Base-by-base conservation (phyloP, 768 basidiomycete genomes). In the Daedaleopsis sinensis region DNA sequence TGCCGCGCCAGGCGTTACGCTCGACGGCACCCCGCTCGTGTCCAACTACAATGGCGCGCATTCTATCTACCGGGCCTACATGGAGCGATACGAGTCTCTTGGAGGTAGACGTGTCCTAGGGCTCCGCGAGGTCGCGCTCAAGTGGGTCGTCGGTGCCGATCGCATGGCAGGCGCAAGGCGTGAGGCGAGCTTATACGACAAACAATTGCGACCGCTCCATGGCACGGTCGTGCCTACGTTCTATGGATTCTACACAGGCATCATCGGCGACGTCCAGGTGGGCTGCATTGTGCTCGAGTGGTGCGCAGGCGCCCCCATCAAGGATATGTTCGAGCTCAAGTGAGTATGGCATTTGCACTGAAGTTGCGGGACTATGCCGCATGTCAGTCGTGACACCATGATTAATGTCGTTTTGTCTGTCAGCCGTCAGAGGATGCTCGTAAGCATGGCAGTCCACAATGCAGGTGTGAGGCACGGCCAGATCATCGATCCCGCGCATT, bases 201-300 rank as follows among this genome's bases (percentile, higher is more conserved):
- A 70, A 12, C 65, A 73, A 16, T 72, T 81, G 27, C 51, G 56
- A 19, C 56, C 58, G 16, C 68, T 80, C 4, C 79, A 80, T 54
- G 79, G 80, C 13, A 65, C 23, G 10, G 71, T 75, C 3, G 75
- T 81, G 2, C 81, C 80, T 4, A 67, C 55, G 18, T 77, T 72
- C 58, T 77, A 75, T 61, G 79, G 80, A 1, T 71, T 76, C 27
- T 82, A 67, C 62, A 65, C 63, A 23, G 72, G 73, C 16, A 70
- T 68, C 23, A 63, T 71, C 5, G 32, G 68, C 10, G 71, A 68
- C 7, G 64, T 60, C 16, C 66, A 74, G 16, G 48, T 75, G 9
- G 76, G 61, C 5, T 78, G 74, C 58, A 66, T 79, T 58, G 56
- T 81, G n/a, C 66, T 80, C 23, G 80, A 80, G 61, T 76, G 76